phyloP scores from a whole-genome alignment of 75 land plant species.

The Pinus tabuliformis region DNA sequence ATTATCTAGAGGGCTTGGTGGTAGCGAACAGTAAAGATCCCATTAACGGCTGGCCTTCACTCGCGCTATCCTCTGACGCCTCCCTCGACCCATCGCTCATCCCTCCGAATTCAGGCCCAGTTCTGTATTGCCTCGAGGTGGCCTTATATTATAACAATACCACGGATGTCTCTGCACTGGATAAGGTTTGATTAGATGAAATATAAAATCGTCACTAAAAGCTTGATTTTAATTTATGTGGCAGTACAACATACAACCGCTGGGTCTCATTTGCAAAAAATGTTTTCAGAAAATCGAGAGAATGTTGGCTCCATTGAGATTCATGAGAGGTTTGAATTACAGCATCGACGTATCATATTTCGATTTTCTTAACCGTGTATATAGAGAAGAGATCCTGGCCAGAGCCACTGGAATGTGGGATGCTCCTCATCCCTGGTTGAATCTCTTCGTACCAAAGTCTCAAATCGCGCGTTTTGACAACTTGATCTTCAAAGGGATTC shows the following conservation, averaged over 20 bases:
- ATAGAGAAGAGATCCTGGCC: conserved; percentile 50
- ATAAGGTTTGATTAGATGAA: conserved; percentile 19
- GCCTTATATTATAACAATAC: conserved; percentile 38
- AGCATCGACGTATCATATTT: conserved; percentile 48
- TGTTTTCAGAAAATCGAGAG: conserved; percentile 31
- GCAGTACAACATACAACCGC: background rate
- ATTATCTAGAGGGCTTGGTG: conserved; percentile 87
- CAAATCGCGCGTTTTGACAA: conserved; percentile 58
- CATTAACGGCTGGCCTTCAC: conserved; percentile 53
- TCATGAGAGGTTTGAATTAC: conserved; percentile 38
- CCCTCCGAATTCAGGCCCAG: conserved; percentile 58
- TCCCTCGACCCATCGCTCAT: conserved; percentile 36
- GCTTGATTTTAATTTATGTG: no score
- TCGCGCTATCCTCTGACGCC: conserved; percentile 34
- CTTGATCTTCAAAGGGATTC: conserved; percentile 37
- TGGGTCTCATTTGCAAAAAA: background rate
- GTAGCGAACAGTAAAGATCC: conserved; percentile 61
- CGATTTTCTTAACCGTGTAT: conserved; percentile 65
- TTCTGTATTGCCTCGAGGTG: conserved; percentile 81
- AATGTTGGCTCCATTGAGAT: conserved; percentile 37
- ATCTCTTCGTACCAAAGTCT: conserved; percentile 48
- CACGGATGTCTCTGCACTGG: conserved; percentile 18
- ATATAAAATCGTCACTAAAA: no score
- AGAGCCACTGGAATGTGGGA: conserved; percentile 58
- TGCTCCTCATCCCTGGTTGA: conserved; percentile 82